A percentile compares a stretch with the other conserved stretches of the same genome.
These are phyloP conservation scores for Fusarium irregulare DNA, from an alignment of 2,329 filamentous ascomycete genomes.

Conservation along the genomic window DNA sequence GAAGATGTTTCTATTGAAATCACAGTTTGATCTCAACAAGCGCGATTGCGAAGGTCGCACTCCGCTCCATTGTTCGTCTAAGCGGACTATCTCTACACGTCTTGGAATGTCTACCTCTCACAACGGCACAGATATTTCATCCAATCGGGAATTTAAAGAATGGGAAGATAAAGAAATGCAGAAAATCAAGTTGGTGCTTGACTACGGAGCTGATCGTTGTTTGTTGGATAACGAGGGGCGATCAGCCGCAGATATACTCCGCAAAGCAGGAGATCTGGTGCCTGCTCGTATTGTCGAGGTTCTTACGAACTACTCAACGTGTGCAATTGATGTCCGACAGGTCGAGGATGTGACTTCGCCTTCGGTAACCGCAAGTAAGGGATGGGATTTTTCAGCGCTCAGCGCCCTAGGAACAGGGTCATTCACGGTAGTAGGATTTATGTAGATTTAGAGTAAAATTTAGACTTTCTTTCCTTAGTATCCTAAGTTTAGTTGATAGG, in stretches of 20 bases:
- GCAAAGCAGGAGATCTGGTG: background rate
- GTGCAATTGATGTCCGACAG: background rate
- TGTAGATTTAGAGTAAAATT: too few species aligned
- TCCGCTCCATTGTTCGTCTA: background rate
- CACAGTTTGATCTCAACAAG: background rate
- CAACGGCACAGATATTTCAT: too few species aligned
- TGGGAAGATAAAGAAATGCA: accelerated
- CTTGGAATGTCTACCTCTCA: too few species aligned
- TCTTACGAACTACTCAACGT: too few species aligned
- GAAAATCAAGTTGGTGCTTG: background rate
- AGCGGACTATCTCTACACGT: too few species aligned
- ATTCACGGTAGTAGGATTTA: too few species aligned
- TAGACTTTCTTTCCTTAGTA: too few species aligned
- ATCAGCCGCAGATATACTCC: background rate
- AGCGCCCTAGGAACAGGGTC: too few species aligned
- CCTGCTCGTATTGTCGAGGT: background rate
- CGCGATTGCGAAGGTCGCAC: background rate
- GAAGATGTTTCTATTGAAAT: background rate
- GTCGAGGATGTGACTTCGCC: too few species aligned
- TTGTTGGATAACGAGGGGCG: background rate
- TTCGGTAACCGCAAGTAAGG: too few species aligned
- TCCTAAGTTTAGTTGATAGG: accelerated
- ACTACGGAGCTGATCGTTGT: background rate
- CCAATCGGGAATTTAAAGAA: too few species aligned
- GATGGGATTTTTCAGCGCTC: too few species aligned